Conservation (phyloP, 306 rosid species). For the Aeschynomene evenia region DNA sequence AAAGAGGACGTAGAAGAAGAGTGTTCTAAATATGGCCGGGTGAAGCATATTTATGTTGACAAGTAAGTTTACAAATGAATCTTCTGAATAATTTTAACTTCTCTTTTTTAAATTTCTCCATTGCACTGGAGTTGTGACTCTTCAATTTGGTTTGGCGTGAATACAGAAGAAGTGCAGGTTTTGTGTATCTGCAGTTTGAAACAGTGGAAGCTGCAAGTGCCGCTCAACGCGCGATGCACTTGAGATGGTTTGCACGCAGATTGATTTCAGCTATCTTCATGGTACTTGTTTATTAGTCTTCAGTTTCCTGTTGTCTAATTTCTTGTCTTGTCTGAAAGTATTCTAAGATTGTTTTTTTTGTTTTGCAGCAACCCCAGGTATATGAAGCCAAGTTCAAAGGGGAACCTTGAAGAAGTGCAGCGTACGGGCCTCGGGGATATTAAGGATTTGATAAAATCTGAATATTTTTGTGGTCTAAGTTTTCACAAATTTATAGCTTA, state of each 20-base stretch:
- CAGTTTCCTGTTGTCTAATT: too few relatives aligned
- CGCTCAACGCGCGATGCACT: slow-evolving; percentile 91
- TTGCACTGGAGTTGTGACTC: neutral
- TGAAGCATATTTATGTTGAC: slow-evolving; percentile 91
- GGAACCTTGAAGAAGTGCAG: slow-evolving; percentile 47
- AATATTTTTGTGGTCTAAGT: slow-evolving; percentile 24
- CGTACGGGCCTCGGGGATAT: neutral
- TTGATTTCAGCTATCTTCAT: slow-evolving; percentile 78
- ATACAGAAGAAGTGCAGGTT: slow-evolving; percentile 87
- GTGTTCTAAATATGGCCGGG: slow-evolving; percentile 88
- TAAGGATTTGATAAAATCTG: slow-evolving; percentile 1
- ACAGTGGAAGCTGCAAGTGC: slow-evolving; percentile 76
- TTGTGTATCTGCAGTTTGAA: slow-evolving; percentile 82
- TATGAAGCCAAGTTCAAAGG: slow-evolving; percentile 77
- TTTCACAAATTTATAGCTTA: slow-evolving; percentile 20
- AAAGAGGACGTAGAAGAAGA: slow-evolving; percentile 97
- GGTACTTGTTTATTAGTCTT: slow-evolving; percentile 53
- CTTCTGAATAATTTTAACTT: slow-evolving; percentile 1
- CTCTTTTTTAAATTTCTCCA: neutral
- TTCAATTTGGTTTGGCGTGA: slow-evolving; percentile 1
- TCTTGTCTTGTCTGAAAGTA: neutral
- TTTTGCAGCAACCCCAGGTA: slow-evolving; percentile 76
- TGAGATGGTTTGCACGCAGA: slow-evolving; percentile 96
- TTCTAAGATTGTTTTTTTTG: slow-evolving; percentile 15
- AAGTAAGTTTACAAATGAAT: slow-evolving; percentile 60